Base-by-base conservation (phyloP, 2,329 filamentous ascomycete species). In the Myriangium duriaei region DNA sequence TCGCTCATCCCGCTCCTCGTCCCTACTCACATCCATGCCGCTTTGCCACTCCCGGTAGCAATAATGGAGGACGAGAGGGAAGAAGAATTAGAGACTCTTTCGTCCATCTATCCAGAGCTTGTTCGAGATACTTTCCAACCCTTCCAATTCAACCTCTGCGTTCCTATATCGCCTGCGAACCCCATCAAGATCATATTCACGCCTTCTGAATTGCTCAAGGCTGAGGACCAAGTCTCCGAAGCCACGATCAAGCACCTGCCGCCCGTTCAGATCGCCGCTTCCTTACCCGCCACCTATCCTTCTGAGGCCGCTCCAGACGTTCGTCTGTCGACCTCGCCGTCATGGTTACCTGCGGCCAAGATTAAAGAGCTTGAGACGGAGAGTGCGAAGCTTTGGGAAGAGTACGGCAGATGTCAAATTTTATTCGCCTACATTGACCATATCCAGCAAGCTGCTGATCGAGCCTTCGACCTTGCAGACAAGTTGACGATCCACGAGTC, bases 81-180 rank as follows among this genome's bases (percentile, higher is more conserved):
- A 18, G 65, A 75, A 47, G 74, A 79, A 55, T 59, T 79, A 32
- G 65, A 63, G 7, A 67, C 73, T 15, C 65, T 79, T 41, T 62
- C 65, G 31, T 72, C 74, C 34, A 79, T 79, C 40, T 79, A 65
- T 42, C 74, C 74, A 1, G 74, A 79, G 55, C 64, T 78, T 12
- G 55, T 59, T 19, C 53, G 69, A 42, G 63, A 74, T 37, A 50
- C 64, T 6, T 47, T 50, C 6, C 51, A 60, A 21, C 60, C 63
- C 0, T 71, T 67, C 48, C 56, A 57, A 39, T 72, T 71, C 1
- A 64, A 61, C 4, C 60, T 79, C 33, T 65, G 74, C 14, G 52
- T 79, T 12, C 61, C 67, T 4, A 68, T 79, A 17, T 61, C 68
- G 17, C 73, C 73, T 3, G 55, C 65, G 6, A 58, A 59, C 36